Evolutionary conservation across 1,284 basidiomycete genomes (phyloP).

Genomic region (Amylostereum chailletii): DNA sequence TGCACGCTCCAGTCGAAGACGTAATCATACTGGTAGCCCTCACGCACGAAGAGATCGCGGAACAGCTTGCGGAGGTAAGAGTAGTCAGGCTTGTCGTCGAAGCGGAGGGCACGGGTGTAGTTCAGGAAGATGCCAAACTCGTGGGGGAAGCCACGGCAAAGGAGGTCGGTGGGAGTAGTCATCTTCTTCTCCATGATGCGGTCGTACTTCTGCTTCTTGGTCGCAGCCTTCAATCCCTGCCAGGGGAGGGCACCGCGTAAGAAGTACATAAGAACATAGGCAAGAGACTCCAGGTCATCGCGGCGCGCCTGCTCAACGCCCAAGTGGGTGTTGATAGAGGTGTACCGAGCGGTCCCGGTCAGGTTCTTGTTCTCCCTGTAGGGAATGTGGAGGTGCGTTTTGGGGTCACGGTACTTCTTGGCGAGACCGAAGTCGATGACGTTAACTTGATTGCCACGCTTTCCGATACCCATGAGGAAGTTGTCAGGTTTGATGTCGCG

Average conservation of each 20-base stretch:
- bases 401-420: slow-evolving; percentile 99
- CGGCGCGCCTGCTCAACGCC: slow-evolving; percentile 96
- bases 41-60: slow-evolving; percentile 94
- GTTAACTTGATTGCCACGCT: slow-evolving; percentile 99
- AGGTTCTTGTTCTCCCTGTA: slow-evolving; percentile 99
- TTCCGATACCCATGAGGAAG: slow-evolving; percentile 99
- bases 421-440: slow-evolving; percentile 99
- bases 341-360: slow-evolving; percentile 98
- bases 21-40: slow-evolving; percentile 97
- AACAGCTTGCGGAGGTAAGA: slow-evolving; percentile 97
- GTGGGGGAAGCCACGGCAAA: slow-evolving; percentile 95
- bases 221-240: slow-evolving; percentile 97
- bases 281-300: slow-evolving; percentile 93
- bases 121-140: slow-evolving; percentile 98
- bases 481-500: slow-evolving; percentile 99
- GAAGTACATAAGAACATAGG: slow-evolving; percentile 98
- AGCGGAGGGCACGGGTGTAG: slow-evolving; percentile 93
- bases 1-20: slow-evolving; percentile 98
- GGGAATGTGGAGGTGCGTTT: slow-evolving; percentile 98
- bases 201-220: slow-evolving; percentile 99
- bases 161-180: slow-evolving; percentile 93
- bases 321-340: slow-evolving; percentile 98
- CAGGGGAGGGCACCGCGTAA: slow-evolving; percentile 92
- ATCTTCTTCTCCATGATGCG: slow-evolving; percentile 99
- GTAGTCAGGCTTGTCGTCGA: slow-evolving; percentile 98